Percentiles rank a stretch among this genome's conserved stretches.
Conservation (phyloP, 306 rosid species). For the Vigna trinervia region DNA sequence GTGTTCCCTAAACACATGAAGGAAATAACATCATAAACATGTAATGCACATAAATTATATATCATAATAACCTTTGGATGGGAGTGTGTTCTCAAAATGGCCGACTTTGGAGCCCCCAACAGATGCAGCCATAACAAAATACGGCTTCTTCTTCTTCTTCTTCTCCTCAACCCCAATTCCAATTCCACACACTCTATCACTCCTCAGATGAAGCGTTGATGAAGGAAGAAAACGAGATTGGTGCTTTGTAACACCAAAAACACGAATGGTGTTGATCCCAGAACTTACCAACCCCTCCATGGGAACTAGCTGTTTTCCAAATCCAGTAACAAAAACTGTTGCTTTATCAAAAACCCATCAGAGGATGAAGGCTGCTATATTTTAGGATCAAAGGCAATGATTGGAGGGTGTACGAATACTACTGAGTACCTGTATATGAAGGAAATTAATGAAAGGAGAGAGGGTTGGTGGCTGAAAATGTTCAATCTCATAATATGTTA, state of each 20-base stretch:
- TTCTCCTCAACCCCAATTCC: slow-evolving; percentile 41
- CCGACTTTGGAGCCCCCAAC: slow-evolving; percentile 48
- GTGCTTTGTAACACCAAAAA: slow-evolving; percentile 29
- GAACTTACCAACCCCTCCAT: slow-evolving; percentile 61
- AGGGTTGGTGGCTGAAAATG: slow-evolving; percentile 12
- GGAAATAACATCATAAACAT: background rate
- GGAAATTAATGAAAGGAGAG: background rate
- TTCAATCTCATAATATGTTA: background rate
- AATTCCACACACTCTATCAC: slow-evolving; percentile 11
- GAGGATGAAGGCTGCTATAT: background rate
- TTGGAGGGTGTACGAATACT: background rate
- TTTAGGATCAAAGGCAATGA: slow-evolving; percentile 16
- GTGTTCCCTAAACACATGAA: slow-evolving; percentile 17
- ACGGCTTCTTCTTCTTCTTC: slow-evolving; percentile 22
- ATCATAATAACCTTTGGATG: slow-evolving; percentile 57
- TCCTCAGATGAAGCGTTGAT: slow-evolving; percentile 42
- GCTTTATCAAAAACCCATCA: background rate
- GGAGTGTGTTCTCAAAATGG: slow-evolving; percentile 57
- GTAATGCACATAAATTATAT: background rate
- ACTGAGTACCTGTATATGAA: background rate
- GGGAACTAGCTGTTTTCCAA: slow-evolving; percentile 35
- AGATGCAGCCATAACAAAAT: slow-evolving; percentile 46
- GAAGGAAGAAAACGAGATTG: slow-evolving; percentile 39
- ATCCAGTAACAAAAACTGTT: background rate
- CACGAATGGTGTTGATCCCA: slow-evolving; percentile 49